Conservation (phyloP, 805 yeast genomes). For the Yarrowia divulgata region DNA sequence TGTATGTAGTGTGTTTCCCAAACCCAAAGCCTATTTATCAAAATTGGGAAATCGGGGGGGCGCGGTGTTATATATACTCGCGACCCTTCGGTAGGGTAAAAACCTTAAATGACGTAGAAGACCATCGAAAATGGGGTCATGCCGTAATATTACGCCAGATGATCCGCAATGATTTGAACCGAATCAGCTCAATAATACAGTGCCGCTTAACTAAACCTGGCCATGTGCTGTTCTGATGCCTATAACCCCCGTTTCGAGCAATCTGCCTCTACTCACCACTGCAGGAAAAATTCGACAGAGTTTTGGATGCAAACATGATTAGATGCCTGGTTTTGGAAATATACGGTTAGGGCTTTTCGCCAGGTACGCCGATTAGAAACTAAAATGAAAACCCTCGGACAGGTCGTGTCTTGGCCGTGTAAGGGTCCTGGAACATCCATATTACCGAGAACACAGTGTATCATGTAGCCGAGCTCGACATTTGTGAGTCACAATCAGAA, state of each 20-base stretch:
- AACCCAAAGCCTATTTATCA: slow-evolving; percentile 37
- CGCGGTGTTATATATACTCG: slow-evolving; percentile 26
- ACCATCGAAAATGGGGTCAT: slow-evolving; percentile 11
- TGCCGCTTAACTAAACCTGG: neutral
- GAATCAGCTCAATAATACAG: too few relatives aligned
- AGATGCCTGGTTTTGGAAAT: slow-evolving; percentile 14
- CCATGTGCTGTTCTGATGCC: neutral
- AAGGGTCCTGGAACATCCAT: neutral
- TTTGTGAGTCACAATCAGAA: neutral
- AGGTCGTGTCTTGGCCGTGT: neutral
- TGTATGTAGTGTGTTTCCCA: slow-evolving; percentile 41
- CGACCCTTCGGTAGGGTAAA: slow-evolving; percentile 38
- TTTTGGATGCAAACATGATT: slow-evolving; percentile 12
- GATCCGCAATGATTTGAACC: neutral
- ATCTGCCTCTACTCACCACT: slow-evolving; percentile 9
- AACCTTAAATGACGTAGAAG: slow-evolving; percentile 13
- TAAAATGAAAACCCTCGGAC: neutral
- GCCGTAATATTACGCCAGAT: neutral
- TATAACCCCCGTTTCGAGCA: neutral
- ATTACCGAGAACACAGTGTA: neutral
- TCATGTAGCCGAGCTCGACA: neutral
- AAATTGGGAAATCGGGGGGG: slow-evolving; percentile 31
- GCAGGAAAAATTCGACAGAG: slow-evolving; percentile 22
- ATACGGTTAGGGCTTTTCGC: slow-evolving; percentile 22
- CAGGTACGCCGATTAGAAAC: neutral